phyloP scores from a whole-genome alignment of 257 asterid genomes.

The Jacaranda copaia region DNA sequence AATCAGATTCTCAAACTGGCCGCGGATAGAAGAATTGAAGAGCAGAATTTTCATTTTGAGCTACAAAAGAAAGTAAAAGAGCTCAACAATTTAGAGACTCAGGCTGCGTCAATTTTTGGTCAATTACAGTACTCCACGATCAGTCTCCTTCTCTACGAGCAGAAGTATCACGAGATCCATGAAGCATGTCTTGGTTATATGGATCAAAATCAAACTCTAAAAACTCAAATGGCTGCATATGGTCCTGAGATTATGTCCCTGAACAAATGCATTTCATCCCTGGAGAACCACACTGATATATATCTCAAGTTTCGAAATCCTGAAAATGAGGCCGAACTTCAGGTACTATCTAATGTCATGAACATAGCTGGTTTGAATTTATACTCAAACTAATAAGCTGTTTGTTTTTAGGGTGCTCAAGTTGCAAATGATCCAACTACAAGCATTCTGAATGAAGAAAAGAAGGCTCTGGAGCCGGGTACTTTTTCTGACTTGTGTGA shows the following conservation, averaged over 20 bases:
- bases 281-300: conserved; percentile 63
- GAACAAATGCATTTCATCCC: conserved; percentile 70
- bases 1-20: conserved; percentile 51
- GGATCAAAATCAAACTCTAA: conserved; percentile 60
- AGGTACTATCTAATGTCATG: conserved; percentile 51
- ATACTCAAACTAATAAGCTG: neutral
- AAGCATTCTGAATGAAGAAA: conserved; percentile 39
- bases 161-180: conserved; percentile 71
- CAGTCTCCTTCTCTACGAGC: conserved; percentile 69
- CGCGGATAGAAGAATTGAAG: conserved; percentile 49
- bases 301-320: conserved; percentile 59
- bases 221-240: conserved; percentile 62
- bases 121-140: conserved; percentile 66
- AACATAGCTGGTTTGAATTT: neutral
- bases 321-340: conserved; percentile 43
- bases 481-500: conserved; percentile 55
- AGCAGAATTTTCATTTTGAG: conserved; percentile 56
- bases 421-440: conserved; percentile 25
- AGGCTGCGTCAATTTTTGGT: conserved; percentile 56
- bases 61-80: conserved; percentile 55
- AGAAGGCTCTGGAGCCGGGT: conserved; percentile 37
- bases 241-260: conserved; percentile 69
- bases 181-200: conserved; percentile 52
- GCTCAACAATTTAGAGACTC: conserved; percentile 60
- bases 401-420: conserved; percentile 53